Conservation (phyloP, 2,329 filamentous ascomycete genomes). For the Botrytis byssoidea region DNA sequence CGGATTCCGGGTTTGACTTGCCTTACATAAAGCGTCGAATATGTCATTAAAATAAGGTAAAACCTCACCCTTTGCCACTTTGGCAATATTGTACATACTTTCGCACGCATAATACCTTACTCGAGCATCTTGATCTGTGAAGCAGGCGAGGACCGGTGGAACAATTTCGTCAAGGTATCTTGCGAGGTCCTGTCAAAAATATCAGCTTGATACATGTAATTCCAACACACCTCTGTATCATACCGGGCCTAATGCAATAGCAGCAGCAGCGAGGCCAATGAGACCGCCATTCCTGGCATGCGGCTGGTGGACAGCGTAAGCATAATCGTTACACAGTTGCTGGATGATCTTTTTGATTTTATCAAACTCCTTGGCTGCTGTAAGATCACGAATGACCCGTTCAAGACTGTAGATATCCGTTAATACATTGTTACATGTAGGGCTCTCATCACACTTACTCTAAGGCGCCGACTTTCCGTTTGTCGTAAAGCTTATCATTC, state of each 20-base stretch:
- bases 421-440: constrained; percentile 9
- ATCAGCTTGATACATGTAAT: constrained; percentile 22
- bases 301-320: constrained; percentile 94
- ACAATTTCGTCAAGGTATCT: constrained; percentile 92
- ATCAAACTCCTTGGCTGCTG: constrained; percentile 72
- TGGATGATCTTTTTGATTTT: constrained; percentile 85
- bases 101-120: constrained; percentile 98
- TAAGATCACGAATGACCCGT: constrained; percentile 81
- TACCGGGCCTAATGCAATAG: constrained; percentile 90
- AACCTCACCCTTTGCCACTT: constrained; percentile 97
- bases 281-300: constrained; percentile 95
- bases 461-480: constrained; percentile 91
- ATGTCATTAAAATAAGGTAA: constrained; percentile 97
- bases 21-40: constrained; percentile 96
- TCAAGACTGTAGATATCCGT: constrained; percentile 64
- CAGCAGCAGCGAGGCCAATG: constrained; percentile 91
- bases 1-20: constrained; percentile 43
- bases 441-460: constrained; percentile 61
- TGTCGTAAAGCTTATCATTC: constrained; percentile 98
- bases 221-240: constrained; percentile 23
- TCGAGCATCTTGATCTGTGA: constrained; percentile 94
- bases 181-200: constrained; percentile 69
- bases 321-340: constrained; percentile 96
- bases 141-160: constrained; percentile 93
- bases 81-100: constrained; percentile 99